Conservation (phyloP, 805 yeast species). For the Candida piceae region DNA sequence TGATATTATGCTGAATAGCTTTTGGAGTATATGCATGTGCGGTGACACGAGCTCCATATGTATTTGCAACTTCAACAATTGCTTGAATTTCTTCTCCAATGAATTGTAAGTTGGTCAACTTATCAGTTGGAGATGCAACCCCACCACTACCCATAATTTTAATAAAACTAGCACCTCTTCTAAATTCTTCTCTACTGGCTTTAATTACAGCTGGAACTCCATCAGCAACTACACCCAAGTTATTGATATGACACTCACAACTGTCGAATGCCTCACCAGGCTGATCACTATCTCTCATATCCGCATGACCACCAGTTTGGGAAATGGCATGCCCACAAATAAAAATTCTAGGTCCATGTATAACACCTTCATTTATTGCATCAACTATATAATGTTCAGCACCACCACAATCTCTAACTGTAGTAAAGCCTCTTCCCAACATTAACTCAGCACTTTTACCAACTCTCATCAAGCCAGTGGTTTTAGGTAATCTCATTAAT, state of each 20-base stretch:
- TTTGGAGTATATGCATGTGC: constrained; percentile 27
- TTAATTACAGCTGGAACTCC: constrained; percentile 24
- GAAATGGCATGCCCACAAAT: constrained; percentile 24
- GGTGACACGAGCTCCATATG: constrained; percentile 25
- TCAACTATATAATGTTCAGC: constrained; percentile 17
- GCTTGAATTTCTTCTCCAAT: constrained; percentile 25
- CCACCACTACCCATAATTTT: constrained; percentile 30
- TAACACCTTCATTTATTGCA: constrained; percentile 25
- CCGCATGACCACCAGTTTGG: constrained; percentile 30
- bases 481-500: constrained; percentile 16
- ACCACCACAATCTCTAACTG: constrained; percentile 25
- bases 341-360: constrained; percentile 24
- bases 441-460: constrained; percentile 15
- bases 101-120: constrained; percentile 22
- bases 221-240: constrained; percentile 23
- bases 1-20: constrained; percentile 21
- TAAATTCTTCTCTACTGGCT: constrained; percentile 23
- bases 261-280: constrained; percentile 22
- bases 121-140: constrained; percentile 27
- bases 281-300: constrained; percentile 18
- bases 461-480: constrained; percentile 20
- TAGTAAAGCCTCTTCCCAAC: constrained; percentile 24
- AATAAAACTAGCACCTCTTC: constrained; percentile 25
- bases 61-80: constrained; percentile 22
- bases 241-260: constrained; percentile 22